Percentiles rank a stretch among this genome's conserved stretches.
phyloP scores from a whole-genome alignment of 306 rosid genomes.

The Cucurbita maxima region DNA sequence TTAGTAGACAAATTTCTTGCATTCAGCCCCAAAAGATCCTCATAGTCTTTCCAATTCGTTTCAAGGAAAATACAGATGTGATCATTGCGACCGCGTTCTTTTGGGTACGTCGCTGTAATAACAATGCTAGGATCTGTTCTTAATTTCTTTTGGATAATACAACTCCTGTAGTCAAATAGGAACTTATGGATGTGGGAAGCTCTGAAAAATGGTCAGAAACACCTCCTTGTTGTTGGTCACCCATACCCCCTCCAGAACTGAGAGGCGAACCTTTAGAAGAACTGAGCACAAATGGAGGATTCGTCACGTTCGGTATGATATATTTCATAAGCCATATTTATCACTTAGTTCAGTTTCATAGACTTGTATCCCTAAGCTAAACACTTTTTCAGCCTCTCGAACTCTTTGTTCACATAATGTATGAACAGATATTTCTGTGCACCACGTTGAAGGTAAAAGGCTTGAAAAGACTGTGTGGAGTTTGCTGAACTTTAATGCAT shows the following conservation, averaged over 20 bases:
- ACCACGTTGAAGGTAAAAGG: constrained; percentile 50
- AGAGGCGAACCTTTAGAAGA: constrained; percentile 77
- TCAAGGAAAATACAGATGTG: constrained; percentile 58
- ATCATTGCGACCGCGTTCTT: constrained; percentile 77
- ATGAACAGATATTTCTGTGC: constrained; percentile 42
- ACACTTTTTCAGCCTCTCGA: background rate
- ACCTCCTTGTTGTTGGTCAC: constrained; percentile 79
- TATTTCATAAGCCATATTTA: background rate
- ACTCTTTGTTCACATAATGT: constrained; percentile 1
- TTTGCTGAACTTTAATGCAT: constrained; percentile 60
- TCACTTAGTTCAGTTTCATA: background rate
- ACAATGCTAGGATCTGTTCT: background rate
- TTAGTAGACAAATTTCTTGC: constrained; percentile 6
- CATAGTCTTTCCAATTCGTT: constrained; percentile 70
- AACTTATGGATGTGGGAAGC: constrained; percentile 72
- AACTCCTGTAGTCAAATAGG: constrained; percentile 29
- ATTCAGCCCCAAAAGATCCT: constrained; percentile 59
- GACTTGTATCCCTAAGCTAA: background rate
- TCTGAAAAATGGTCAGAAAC: constrained; percentile 67
- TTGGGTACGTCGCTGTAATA: constrained; percentile 36
- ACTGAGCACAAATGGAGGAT: constrained; percentile 83
- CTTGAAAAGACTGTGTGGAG: constrained; percentile 77
- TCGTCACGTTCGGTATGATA: constrained; percentile 63
- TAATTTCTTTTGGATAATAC: background rate
- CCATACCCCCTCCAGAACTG: constrained; percentile 88